Evolutionary conservation across 2,329 filamentous ascomycete genomes (phyloP), one percentile per base, ranked within the genome.

Genomic region (Cytospora piceicola): DNA sequence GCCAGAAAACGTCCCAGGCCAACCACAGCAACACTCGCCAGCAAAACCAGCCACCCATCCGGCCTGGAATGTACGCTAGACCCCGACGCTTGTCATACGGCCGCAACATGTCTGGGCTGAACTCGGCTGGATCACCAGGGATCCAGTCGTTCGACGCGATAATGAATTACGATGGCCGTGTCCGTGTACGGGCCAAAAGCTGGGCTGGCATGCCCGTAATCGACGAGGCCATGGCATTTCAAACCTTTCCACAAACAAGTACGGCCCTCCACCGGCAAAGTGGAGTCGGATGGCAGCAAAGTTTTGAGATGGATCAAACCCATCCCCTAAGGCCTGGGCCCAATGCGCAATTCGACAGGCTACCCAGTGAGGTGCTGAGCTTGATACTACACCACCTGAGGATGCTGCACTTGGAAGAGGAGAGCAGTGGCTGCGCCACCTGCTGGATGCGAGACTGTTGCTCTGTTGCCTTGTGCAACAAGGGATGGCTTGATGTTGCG

Each of bases 381-480:
- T 75, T 85, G 39, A 83, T 89, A n/a, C 71, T 89, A 39, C 79
- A 79, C 49, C 80, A 83, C 62, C 75, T 90, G 22, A 84, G 81
- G 71, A 76, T 78, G 46, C 72, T 81, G 17, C 87, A 90, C 71
- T 72, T 88, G 15, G 75, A 73, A 8, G 71, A 75, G 17, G 75
- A 76, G 3, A 83, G 81, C 29, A 75, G 76, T 39, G 87, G 85
- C 73, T 89, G 87, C 72, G 81, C 85, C 20, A 89, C 87, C 22
- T 89, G 87, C 73, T 88, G 85, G 83, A 87, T 88, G 84, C 80
- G 87, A 58, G 86, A 90, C 70, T 75, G 83, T 34, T 84, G 81
- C 69, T 81, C 80, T 52, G 73, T 88, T 51, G 79, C 82, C 14
- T 64, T 85, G 14, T 78, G 80, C 46, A 83, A 81, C 20, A 80